Percentiles rank a stretch among this genome's conserved stretches.
phyloP scores from a whole-genome alignment of 202 grass and related monocot genomes.

The Carex arenaria region DNA sequence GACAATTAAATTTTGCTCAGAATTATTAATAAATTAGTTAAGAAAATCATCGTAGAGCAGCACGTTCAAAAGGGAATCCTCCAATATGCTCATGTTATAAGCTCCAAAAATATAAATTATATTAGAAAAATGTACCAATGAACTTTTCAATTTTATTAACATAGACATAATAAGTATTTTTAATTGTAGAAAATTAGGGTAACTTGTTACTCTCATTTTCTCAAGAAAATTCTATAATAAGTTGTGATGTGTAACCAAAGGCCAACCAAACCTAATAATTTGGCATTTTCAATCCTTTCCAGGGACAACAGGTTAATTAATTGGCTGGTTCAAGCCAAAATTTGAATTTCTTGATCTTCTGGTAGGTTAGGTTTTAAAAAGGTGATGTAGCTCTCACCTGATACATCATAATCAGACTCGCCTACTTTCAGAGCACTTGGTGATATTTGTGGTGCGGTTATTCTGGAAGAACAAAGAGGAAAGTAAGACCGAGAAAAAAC shows the following conservation, averaged over 20 bases:
- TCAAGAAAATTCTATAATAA: not conserved
- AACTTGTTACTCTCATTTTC: not conserved
- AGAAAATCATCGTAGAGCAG: not conserved
- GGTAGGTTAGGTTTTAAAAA: not conserved
- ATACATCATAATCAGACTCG: slow-evolving; percentile 76
- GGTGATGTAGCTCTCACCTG: slow-evolving; percentile 36
- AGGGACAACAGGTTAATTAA: not conserved
- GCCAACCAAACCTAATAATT: not conserved
- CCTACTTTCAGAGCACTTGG: slow-evolving; percentile 65
- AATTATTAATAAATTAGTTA: not conserved
- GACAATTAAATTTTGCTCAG: not conserved
- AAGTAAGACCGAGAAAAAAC: slow-evolving; percentile 14
- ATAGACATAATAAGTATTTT: not conserved
- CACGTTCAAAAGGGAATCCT: not conserved
- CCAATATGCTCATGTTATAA: not conserved
- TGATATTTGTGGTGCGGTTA: slow-evolving; percentile 84
- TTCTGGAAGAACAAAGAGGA: slow-evolving; percentile 35
- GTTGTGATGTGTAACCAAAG: not conserved
- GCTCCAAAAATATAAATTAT: not conserved
- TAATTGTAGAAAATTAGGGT: not conserved
- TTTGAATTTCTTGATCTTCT: not conserved
- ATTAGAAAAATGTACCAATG: not conserved
- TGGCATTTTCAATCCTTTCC: not conserved
- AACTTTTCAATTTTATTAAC: not conserved
- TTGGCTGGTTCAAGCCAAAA: not conserved